These are phyloP conservation scores for Alternaria sp. DNA, from an alignment of 2,329 filamentous ascomycete genomes.

Conservation along the genomic window DNA sequence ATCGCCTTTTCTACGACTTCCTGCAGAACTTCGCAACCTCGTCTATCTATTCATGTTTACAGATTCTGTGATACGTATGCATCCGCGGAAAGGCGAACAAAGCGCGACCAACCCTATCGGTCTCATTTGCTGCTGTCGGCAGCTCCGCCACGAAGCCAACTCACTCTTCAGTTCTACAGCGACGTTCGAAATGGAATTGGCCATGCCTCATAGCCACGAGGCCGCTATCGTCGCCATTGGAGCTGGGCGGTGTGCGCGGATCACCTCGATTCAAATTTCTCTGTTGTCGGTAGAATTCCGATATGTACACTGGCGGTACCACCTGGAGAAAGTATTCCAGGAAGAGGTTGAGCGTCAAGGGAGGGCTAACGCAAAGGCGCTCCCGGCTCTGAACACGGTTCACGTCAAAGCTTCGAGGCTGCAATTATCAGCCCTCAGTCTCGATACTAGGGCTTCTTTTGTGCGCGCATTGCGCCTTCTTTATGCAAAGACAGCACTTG, in stretches of 20 bases:
- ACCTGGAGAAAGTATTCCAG: neutral
- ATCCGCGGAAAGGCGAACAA: neutral
- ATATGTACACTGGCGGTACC: neutral
- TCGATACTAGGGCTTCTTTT: neutral
- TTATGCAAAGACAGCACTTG: neutral
- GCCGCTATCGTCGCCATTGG: neutral
- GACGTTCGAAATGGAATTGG: neutral
- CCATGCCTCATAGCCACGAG: neutral
- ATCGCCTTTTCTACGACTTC: neutral
- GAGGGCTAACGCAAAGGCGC: neutral
- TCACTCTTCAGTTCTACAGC: neutral
- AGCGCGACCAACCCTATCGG: neutral
- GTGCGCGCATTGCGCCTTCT: neutral
- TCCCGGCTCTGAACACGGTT: neutral
- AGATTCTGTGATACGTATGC: neutral
- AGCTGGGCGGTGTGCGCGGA: neutral
- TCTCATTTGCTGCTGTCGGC: neutral
- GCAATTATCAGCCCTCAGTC: neutral
- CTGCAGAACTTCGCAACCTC: neutral
- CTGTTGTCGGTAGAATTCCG: neutral
- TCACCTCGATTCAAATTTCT: neutral
- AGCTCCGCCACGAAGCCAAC: neutral
- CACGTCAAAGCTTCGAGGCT: neutral
- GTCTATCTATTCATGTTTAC: neutral
- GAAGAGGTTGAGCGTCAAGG: neutral